Conservation (phyloP, 2,329 filamentous ascomycete genomes). For the Colletotrichum paranaense region DNA sequence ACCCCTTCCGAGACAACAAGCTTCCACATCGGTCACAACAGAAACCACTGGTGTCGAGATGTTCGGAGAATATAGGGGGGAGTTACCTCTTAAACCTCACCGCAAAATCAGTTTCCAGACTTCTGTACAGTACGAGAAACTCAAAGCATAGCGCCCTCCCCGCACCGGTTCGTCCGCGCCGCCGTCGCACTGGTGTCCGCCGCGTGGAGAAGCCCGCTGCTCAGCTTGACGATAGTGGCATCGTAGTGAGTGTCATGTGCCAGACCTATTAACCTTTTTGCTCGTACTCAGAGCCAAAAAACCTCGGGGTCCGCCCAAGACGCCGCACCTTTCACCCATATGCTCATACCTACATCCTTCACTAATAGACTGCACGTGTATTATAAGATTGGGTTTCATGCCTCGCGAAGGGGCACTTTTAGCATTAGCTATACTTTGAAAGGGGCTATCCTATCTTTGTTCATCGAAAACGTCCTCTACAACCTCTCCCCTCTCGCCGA, state of each 20-base stretch:
- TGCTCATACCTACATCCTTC: neutral
- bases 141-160: neutral
- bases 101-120: no score
- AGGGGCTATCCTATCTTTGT: conserved; percentile 13
- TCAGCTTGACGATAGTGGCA: neutral
- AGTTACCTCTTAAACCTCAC: neutral
- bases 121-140: neutral
- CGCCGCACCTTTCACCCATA: neutral
- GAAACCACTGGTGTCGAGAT: neutral
- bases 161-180: neutral
- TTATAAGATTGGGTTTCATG: neutral
- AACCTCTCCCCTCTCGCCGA: neutral
- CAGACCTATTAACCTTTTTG: neutral
- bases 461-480: neutral
- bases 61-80: neutral
- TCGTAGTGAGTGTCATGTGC: neutral
- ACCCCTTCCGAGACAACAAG: neutral
- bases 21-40: neutral
- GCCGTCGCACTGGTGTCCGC: neutral
- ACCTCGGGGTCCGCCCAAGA: neutral
- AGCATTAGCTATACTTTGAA: conserved; percentile 25
- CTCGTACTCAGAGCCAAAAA: neutral
- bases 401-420: conserved; percentile 13
- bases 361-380: no score
- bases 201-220: neutral